Evolutionary conservation across 164 flowering plant genomes (phyloP).

Genomic region (Umbellularia californica): DNA sequence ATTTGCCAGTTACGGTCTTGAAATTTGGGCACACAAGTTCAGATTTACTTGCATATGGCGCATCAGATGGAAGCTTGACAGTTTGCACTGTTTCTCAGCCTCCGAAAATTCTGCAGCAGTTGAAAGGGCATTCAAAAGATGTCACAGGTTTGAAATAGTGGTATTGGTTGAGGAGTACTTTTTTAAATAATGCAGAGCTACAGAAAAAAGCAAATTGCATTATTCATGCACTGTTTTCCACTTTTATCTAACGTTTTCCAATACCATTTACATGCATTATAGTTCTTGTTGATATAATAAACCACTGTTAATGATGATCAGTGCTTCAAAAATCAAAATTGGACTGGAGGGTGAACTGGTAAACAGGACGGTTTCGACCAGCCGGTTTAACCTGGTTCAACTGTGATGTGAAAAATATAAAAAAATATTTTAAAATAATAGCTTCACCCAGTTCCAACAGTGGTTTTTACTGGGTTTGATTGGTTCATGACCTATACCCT

Average conservation of each 20-base stretch:
- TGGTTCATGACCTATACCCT: too few relatives aligned
- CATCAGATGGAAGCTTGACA: conserved; percentile 94
- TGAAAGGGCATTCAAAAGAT: conserved; percentile 89
- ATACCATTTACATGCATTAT: not conserved
- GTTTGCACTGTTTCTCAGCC: conserved; percentile 83
- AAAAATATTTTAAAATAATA: too few relatives aligned
- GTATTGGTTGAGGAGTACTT: conserved; percentile 37
- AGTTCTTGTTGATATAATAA: not conserved
- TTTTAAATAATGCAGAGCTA: not conserved
- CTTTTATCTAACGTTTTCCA: not conserved
- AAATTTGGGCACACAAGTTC: conserved; percentile 98
- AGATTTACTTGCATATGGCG: conserved; percentile 96
- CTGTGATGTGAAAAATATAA: too few relatives aligned
- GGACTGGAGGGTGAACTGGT: too few relatives aligned
- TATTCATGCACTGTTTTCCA: not conserved
- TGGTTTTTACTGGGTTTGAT: too few relatives aligned
- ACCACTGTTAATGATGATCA: not conserved
- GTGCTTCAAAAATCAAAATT: too few relatives aligned
- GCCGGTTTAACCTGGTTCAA: too few relatives aligned
- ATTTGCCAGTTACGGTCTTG: conserved; percentile 74
- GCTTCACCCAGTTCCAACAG: too few relatives aligned
- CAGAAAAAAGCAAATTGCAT: not conserved
- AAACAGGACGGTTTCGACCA: too few relatives aligned
- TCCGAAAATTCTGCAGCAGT: conserved; percentile 61
- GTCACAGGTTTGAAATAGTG: conserved; percentile 90